These are phyloP conservation scores for Russula sp. DNA, from an alignment of 768 basidiomycete genomes.

Conservation along the genomic window DNA sequence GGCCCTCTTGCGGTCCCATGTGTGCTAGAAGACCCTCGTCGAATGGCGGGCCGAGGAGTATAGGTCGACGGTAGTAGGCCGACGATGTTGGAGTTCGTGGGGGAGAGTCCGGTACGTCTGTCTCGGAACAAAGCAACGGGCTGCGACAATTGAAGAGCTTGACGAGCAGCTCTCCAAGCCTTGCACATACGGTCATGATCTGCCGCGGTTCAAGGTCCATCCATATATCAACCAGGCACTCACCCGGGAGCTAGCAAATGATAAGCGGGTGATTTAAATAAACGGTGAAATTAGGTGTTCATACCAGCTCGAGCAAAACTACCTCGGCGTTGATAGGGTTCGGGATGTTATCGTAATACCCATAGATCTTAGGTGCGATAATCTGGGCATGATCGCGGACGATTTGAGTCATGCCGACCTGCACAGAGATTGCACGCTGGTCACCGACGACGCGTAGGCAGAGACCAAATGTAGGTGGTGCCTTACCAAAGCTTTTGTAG, in stretches of 20 bases:
- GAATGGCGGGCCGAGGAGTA: constrained; percentile 29
- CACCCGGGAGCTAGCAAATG: constrained; percentile 26
- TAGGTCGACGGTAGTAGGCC: constrained; percentile 17
- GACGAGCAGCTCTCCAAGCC: constrained; percentile 29
- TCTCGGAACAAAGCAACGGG: constrained; percentile 27
- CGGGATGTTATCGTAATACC: constrained; percentile 27
- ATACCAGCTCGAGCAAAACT: constrained; percentile 31
- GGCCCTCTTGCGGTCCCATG: constrained; percentile 27
- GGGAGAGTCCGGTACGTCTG: constrained; percentile 25
- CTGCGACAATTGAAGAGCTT: constrained; percentile 29
- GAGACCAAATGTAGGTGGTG: not conserved
- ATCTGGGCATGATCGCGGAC: constrained; percentile 24
- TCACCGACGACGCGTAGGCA: not conserved
- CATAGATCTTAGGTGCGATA: constrained; percentile 30
- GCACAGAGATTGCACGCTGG: not conserved
- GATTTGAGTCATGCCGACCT: constrained; percentile 32
- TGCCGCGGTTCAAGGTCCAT: constrained; percentile 24
- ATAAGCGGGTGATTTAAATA: constrained; percentile 14
- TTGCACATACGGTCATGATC: constrained; percentile 26
- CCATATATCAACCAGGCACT: constrained; percentile 29
- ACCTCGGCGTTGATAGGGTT: constrained; percentile 32
- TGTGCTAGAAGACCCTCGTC: constrained; percentile 27
- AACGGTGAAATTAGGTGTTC: not conserved
- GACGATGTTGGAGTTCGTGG: constrained; percentile 12
- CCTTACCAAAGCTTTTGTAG: constrained; percentile 31